Evolutionary conservation across 1,139 yeast genomes (phyloP), one percentile per base, ranked within the genome.

Genomic region (Protomyces macrosporus): DNA sequence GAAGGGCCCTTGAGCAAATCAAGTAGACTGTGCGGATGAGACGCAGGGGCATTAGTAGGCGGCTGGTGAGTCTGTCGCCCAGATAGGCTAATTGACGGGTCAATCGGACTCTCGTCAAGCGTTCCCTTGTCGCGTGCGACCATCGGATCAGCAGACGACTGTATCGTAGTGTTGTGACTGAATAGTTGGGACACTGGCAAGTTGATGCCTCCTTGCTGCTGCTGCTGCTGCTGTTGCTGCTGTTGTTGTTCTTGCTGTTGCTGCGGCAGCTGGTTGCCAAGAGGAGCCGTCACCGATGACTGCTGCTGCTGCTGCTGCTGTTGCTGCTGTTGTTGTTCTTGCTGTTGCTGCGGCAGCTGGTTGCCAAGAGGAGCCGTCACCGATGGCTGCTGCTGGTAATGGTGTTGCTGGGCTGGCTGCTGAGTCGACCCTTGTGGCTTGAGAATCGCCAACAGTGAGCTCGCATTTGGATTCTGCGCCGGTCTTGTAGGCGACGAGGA

Each of bases 381-480:
- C 1, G 39, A 36, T 9, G 39, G 39, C 39, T 36, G 39, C 39
- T 36, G 39, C 3, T 36, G 39, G 9, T 9, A 23, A n/a, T 14
- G 45, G 35, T 53, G 55, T 40, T 16, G 55, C 45, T 45, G 53
- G 4, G 53, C 30, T 4, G 16, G 45, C 16, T 9, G 14, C 6
- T 10, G 45, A 3, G 16, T 34, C 40, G 40, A 23, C 23, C 23
- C 23, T 12, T 52, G 39, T 33, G 45, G 55, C 45, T 52, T 58
- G 45, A 58, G 32, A 16, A 58, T 39, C 45, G 62, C 62, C 23
- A 58, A 35, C 10, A 58, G 37, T 10, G 62, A 51, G 30, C 36
- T 42, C 10, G 62, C 62, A 42, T 58, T 51, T 12, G 62, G 62
- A 42, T 58, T 58, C 30, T 6, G n/a, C 16, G 42, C 42, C 32